Base-by-base conservation (phyloP, 345 rosid genomes). In the Gossypium stocksii region DNA sequence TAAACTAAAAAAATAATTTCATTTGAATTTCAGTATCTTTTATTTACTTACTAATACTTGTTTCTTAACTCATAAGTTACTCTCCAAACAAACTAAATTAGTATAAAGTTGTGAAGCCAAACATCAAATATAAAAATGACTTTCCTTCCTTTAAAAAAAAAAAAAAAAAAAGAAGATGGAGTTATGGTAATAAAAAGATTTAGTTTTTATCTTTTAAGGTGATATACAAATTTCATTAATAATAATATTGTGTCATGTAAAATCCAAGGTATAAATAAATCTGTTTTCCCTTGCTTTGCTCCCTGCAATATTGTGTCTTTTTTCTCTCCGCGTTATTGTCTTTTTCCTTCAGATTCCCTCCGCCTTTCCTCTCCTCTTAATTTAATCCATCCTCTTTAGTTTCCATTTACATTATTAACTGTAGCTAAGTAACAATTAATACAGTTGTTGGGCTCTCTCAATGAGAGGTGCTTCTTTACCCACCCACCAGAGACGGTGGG, bases 401-500 rank as follows among this genome's bases (percentile, higher is more conserved):
- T 22, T 72, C 1, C 53, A 2, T n/a, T 9, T 15, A 17, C 16
- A 49, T 38, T 54, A 49, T 38, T 23, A 58, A 58, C 17, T 15
- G 69, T 19, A 41, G 43, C 15, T 0, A 43, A 65, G 69, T 22
- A 34, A 23, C 8, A 67, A 23, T 10, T 19, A 65, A 23, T 68
- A 57, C 14, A 12, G 38, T 13, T 20, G 11, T 3, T 29, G 38
- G 62, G 57, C 10, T 53, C 44, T 61, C 44, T 61, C 59, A 73
- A 93, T 91, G 97, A 85, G 80, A 51, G 88, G 58, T 13, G 45
- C 23, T 44, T 66, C 83, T 34, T 72, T 83, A 57, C 83, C 86
- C 0, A 85, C 58, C 51, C 90, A 91, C 77, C 93, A 85, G 66
- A 91, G 99, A 61, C 92, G 99, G 0, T 94, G 99, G 99, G 89